Evolutionary conservation across 345 rosid genomes (phyloP), one percentile per base, ranked within the genome.

Genomic region (Eucalyptus curtisii): DNA sequence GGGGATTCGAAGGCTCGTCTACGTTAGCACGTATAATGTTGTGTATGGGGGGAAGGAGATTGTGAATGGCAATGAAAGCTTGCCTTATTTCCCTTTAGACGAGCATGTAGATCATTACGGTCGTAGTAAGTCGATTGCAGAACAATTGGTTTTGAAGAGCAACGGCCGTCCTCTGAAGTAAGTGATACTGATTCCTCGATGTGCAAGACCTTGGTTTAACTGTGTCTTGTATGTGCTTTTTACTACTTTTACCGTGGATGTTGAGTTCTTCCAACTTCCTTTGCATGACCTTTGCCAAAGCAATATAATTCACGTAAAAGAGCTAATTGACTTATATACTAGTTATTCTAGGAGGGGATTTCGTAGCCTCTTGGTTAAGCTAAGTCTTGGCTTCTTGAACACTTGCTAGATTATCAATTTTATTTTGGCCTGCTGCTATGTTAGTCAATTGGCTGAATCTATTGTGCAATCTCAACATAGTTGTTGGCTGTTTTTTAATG

Each of bases 41-140:
- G 96, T 96, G 19, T 97, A 95, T 92, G 98, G 99, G 20, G 98
- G 97, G 52, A 95, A 95, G 88, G 96, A 96, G 97, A 95, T 97
- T 76, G 90, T 88, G 5, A 97, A 93, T 88, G 99, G 99, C 53
- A 94, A 96, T 86, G 99, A 97, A 85, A 59, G 92, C 79, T 91
- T 97, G 85, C 95, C 96, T 10, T 97, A 96, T 92, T 96, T 96
- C 91, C 98, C 99, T 5, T 91, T 95, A 8, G 99, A 96, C 87
- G 91, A 93, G 48, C 99, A 96, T 86, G 92, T 95, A 1, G 99
- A 97, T 91, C 85, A 98, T 0, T 96, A 96, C 90, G 94, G 94
- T 22, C 96, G 96, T 52, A 96, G 95, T 68, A 97, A 97, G 91
- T 95, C 97, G 1, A 93, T 96, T 86, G 98, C 98, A 22, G 98